Conservation (phyloP, 768 basidiomycete genomes). For the Mycena latifolia region DNA sequence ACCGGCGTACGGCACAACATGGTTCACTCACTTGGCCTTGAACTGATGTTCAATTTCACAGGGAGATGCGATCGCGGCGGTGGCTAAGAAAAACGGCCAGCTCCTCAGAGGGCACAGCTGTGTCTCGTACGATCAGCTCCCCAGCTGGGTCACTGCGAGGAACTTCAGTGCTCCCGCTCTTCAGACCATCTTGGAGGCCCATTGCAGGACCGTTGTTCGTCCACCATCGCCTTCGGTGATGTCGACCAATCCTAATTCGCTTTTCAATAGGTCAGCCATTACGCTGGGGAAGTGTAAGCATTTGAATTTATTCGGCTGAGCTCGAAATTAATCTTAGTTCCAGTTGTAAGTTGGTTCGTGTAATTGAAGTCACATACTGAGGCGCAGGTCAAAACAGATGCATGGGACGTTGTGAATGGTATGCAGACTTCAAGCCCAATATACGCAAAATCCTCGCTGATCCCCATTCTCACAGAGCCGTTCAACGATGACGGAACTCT, state of each 20-base stretch:
- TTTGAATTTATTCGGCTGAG: not conserved
- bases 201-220: constrained; percentile 60
- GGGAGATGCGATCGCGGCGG: constrained; percentile 45
- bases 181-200: constrained; percentile 57
- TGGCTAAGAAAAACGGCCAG: constrained; percentile 59
- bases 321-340: not conserved
- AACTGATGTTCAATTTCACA: not conserved
- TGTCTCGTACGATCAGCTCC: constrained; percentile 65
- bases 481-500: constrained; percentile 66
- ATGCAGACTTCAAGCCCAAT: too few relatives aligned
- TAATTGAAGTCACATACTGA: not conserved
- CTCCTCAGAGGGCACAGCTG: constrained; percentile 60
- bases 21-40: not conserved
- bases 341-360: constrained; percentile 51
- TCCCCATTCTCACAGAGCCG: constrained; percentile 45
- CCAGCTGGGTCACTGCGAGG: constrained; percentile 59
- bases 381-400: not conserved
- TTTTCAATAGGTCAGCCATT: constrained; percentile 48
- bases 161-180: constrained; percentile 53
- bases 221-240: too few relatives aligned
- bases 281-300: constrained; percentile 63
- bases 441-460: not conserved
- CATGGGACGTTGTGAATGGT: constrained; percentile 56
- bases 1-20: constrained; percentile 35
- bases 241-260: too few relatives aligned